Evolutionary conservation across 2,329 filamentous ascomycete species (phyloP).

Genomic region (Escovopsis weberi): DNA sequence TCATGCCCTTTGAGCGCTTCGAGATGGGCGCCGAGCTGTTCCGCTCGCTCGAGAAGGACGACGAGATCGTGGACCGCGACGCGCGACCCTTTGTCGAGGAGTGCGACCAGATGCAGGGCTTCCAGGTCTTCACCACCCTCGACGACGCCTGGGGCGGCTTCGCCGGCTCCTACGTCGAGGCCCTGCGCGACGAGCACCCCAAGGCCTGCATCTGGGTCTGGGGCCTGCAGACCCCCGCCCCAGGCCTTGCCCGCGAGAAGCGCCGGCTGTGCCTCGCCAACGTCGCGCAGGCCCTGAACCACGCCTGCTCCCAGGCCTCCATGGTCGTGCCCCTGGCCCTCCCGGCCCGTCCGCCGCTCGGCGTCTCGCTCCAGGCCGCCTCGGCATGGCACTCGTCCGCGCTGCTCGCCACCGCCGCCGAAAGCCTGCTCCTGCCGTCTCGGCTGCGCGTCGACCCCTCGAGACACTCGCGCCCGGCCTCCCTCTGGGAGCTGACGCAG

Average conservation of each 20-base stretch:
- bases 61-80: constrained; percentile 83
- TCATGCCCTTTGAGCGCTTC: constrained; percentile 84
- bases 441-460: constrained; percentile 39
- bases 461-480: constrained; percentile 23
- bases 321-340: constrained; percentile 63
- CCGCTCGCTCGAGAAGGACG: constrained; percentile 55
- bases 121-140: constrained; percentile 59
- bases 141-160: constrained; percentile 79
- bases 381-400: constrained; percentile 74
- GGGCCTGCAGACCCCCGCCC: constrained; percentile 54
- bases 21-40: constrained; percentile 73
- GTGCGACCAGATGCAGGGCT: constrained; percentile 78
- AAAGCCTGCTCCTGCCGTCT: constrained; percentile 64
- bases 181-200: constrained; percentile 76
- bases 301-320: constrained; percentile 56
- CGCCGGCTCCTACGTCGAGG: constrained; percentile 56
- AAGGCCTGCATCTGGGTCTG: constrained; percentile 81
- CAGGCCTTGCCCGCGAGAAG: constrained; percentile 37
- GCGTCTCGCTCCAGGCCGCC: constrained; percentile 42
- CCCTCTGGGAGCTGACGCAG: constrained; percentile 48
- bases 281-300: constrained; percentile 54
- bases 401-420: constrained; percentile 59
- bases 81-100: constrained; percentile 80
- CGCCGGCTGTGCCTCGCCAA: constrained; percentile 50
- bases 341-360: constrained; percentile 36